Conservation (phyloP, 352 stramenopile genomes). For the Salisapilia sapeloensis region DNA sequence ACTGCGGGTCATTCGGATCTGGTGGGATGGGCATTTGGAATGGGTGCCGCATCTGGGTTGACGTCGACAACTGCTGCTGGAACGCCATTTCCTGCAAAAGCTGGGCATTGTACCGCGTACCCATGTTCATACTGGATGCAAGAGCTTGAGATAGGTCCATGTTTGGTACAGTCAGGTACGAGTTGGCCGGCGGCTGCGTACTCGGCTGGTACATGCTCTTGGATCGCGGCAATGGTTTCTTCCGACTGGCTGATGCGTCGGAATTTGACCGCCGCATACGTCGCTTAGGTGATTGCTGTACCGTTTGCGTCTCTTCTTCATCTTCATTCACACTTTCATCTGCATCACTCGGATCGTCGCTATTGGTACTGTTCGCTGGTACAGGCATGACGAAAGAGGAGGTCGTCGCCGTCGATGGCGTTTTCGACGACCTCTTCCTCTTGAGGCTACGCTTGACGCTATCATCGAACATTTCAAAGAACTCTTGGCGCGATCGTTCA, state of each 20-base stretch:
- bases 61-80: background rate
- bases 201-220: too few species aligned
- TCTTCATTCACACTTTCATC: conserved; percentile 6
- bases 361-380: conserved; percentile 20
- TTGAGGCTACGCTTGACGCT: conserved; percentile 48
- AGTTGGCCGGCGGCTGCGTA: too few species aligned
- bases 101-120: background rate
- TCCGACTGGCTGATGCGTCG: too few species aligned
- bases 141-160: too few species aligned
- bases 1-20: conserved; percentile 48
- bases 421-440: conserved; percentile 17
- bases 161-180: too few species aligned
- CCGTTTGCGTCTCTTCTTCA: too few species aligned
- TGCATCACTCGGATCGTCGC: conserved; percentile 13
- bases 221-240: too few species aligned
- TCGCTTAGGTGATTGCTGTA: too few species aligned
- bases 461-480: conserved; percentile 75
- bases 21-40: background rate
- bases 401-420: conserved; percentile 8
- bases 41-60: background rate
- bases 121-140: background rate
- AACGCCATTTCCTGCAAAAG: background rate
- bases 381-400: too few species aligned
- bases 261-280: too few species aligned
- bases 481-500: conserved; percentile 67